A percentile compares a stretch with the other conserved stretches of the same genome.
These are phyloP conservation scores for Saposhnikovia divaricata DNA, from an alignment of 129 eudicot genomes.

Conservation along the genomic window DNA sequence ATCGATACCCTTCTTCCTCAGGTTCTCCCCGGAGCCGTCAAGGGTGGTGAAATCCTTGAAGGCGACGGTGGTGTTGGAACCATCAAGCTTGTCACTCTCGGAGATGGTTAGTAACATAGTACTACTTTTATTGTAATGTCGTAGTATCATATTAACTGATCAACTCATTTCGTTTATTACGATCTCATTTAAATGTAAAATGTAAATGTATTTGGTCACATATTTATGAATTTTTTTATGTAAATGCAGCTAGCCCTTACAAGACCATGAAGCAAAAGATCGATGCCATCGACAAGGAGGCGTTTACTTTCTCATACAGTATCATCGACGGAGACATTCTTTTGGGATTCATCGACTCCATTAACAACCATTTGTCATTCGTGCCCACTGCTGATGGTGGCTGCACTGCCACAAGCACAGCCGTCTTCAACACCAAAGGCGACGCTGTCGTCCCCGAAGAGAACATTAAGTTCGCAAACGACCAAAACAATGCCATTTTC, in stretches of 20 bases:
- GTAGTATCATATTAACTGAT: not conserved
- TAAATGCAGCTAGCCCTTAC: not conserved
- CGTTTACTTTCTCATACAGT: not conserved
- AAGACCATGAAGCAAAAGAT: constrained; percentile 2
- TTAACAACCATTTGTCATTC: not conserved
- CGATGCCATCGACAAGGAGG: not conserved
- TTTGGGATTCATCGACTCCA: not conserved
- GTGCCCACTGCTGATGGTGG: not conserved
- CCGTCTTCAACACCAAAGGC: not conserved
- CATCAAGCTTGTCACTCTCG: constrained; percentile 9
- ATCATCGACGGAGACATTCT: not conserved
- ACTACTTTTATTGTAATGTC: not conserved
- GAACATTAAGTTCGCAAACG: not conserved
- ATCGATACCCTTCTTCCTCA: constrained; percentile 11
- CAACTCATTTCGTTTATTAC: not conserved
- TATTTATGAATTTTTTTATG: not conserved
- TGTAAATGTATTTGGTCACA: not conserved
- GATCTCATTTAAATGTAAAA: not conserved
- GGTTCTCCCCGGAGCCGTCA: constrained; percentile 12
- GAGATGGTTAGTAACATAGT: not conserved
- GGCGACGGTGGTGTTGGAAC: constrained; percentile 19
- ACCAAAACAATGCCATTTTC: not conserved
- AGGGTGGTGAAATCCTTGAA: constrained; percentile 13
- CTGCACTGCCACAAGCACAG: not conserved
- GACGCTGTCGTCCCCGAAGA: not conserved